Percentiles rank a stretch among this genome's conserved stretches.
phyloP scores from a whole-genome alignment of 495 filamentous ascomycete genomes.

The Amorphotheca resinae region DNA sequence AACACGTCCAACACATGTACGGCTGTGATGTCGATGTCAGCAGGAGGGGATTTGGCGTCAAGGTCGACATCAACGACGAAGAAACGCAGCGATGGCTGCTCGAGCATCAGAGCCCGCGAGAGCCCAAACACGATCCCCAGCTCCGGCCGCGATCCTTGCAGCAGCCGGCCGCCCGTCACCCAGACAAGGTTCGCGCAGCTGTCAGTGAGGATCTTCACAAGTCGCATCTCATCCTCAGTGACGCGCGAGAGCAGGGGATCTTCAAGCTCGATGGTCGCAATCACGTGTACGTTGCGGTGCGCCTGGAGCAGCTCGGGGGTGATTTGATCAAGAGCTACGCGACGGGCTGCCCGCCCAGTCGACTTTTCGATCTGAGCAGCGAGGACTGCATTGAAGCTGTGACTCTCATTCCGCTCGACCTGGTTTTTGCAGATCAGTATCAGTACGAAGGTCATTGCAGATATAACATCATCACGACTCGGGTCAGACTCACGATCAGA shows the following conservation, averaged over 20 bases:
- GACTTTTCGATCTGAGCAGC: no score
- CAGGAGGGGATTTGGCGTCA: neutral
- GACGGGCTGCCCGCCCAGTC: no score
- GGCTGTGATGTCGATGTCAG: constrained; percentile 4
- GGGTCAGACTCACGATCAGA: no score
- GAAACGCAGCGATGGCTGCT: constrained; percentile 27
- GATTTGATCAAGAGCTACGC: no score
- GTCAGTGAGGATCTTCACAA: constrained; percentile 24
- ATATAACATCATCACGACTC: no score
- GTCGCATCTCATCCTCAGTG: constrained; percentile 17
- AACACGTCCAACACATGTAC: neutral
- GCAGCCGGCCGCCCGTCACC: constrained; percentile 22
- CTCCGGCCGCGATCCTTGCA: constrained; percentile 23
- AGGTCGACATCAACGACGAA: constrained; percentile 24
- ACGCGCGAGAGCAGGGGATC: neutral
- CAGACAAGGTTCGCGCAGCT: constrained; percentile 25
- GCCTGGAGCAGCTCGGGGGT: no score
- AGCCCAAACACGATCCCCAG: constrained; percentile 25
- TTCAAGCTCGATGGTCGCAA: neutral
- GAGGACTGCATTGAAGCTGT: no score
- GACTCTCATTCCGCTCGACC: no score
- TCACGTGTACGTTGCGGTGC: no score
- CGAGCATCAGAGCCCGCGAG: constrained; percentile 23
- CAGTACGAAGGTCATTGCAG: no score
- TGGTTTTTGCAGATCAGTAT: no score